Evolutionary conservation across 139 green algal species (phyloP).

Genomic region (Closterium sp.): DNA sequence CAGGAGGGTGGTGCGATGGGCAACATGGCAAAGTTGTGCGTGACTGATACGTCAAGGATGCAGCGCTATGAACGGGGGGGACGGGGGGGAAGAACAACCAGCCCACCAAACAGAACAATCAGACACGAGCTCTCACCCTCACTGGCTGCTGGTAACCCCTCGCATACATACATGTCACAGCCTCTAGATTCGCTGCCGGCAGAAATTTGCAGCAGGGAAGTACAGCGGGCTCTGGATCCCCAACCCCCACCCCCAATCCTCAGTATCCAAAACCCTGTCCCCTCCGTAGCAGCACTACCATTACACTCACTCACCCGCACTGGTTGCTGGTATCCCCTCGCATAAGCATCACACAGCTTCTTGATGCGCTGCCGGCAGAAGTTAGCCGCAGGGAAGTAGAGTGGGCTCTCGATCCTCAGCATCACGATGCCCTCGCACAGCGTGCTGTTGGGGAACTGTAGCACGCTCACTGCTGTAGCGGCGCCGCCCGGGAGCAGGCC

Average conservation of each 20-base stretch:
- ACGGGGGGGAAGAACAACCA: not conserved
- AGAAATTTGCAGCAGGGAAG: no score
- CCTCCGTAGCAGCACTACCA: not conserved
- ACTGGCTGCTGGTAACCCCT: no score
- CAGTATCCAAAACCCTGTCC: not conserved
- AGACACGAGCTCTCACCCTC: no score
- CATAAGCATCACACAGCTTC: not conserved
- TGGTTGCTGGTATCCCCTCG: not conserved
- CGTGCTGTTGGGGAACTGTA: not conserved
- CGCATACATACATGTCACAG: no score
- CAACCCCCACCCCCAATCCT: not conserved
- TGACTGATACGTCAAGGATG: no score
- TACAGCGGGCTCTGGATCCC: no score
- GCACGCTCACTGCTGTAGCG: not conserved
- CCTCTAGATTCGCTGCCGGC: no score
- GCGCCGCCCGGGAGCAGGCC: constrained; percentile 65
- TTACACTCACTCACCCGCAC: not conserved
- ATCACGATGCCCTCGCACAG: not conserved
- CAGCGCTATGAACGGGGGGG: not conserved
- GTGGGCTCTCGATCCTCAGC: not conserved
- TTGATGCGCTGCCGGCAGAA: not conserved
- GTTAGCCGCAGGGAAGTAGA: not conserved
- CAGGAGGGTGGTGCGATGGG: no score
- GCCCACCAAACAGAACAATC: no score
- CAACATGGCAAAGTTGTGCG: no score